Evolutionary conservation across 768 basidiomycete genomes (phyloP), one percentile per base, ranked within the genome.

Genomic region (Leccinellum rugosiceps): DNA sequence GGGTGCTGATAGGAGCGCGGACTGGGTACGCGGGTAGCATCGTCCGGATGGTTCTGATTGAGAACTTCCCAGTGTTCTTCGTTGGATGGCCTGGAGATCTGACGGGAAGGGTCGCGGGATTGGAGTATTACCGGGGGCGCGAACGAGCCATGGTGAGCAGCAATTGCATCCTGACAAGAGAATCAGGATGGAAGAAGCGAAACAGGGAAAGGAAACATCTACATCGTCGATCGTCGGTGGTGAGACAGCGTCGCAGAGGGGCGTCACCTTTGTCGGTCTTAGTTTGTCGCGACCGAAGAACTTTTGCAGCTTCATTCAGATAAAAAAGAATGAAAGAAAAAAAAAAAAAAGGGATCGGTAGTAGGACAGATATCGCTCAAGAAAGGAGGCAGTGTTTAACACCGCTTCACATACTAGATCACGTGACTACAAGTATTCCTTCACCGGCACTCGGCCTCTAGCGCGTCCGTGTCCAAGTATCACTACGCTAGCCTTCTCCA

Each of bases 241-340:
- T 13, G 58, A 50, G 15, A 61, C 50, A 53, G 57, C 58, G 38
- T 62, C 66, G 23, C 51, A 64, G 61, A 52, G 65, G 47, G 59
- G 68, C 19, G 58, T 69, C 21, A 68, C 63, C 54, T 69, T 76
- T 9, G 73, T 55, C 26, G 66, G 56, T 67, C 78, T 83, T 55
- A 66, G 61, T 64, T 82, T 85, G 67, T 76, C 78, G 53, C 79
- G 74, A 25, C 76, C 75, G 57, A 87, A 86, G 44, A 87, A 71
- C 73, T 80, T 85, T 63, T 69, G 68, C 0, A 69, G 50, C 75
- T 81, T 85, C 84, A 85, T 86, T 35, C 65, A 10, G n/a, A 5
- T 17, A 8, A 9, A 9, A 6, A 1, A 7, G 35, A 25, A 14
- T 13, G 41, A 52, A 51, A 38, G 17, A 47, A n/a, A 19, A 30